Evolutionary conservation across 257 asterid species (phyloP), one percentile per base, ranked within the genome.

Genomic region (Nicotiana obtusifolia): DNA sequence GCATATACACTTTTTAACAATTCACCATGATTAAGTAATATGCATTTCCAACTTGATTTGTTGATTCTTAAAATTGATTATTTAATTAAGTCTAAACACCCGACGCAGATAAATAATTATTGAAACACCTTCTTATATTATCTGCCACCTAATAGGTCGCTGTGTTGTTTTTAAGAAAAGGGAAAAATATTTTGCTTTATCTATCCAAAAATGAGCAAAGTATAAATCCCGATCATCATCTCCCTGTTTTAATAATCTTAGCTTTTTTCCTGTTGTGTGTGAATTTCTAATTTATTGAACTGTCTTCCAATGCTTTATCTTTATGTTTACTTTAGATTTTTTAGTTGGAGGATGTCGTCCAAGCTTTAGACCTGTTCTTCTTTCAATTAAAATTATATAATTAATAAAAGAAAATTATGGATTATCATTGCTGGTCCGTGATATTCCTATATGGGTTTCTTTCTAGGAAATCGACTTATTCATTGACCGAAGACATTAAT

Each of bases 261-360:
- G 1, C 1, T 4, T 54, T 54, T 54, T 54, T 54, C n/a, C 8
- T 54, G 5, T 33, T 15, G 61, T 17, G 6, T 53, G 10, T 54
- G 22, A 19, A 54, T 15, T 54, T 15, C 10, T 17, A 35, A 35
- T 17, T 54, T 52, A 54, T 54, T 15, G n/a, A 22, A 54, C 1
- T 52, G 3, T 54, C 22, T 54, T 17, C 6, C 20, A 17, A 54
- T 54, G 61, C 10, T 5, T 16, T 54, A 17, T 54, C 61, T 54
- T 54, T 54, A 54, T 17, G 16, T 54, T 54, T 17, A 54, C 61
- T 16, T 54, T 16, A 41, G 78, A 20, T 56, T 41, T 15, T 77
- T 83, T 66, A 9, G 17, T 67, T 37, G 81, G 82, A 64, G 75
- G 69, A 81, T 81, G 84, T 81, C 77, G 80, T 79, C 19, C 56